Evolutionary conservation across 164 flowering plant species (phyloP).

Genomic region (Tinospora cordifolia): DNA sequence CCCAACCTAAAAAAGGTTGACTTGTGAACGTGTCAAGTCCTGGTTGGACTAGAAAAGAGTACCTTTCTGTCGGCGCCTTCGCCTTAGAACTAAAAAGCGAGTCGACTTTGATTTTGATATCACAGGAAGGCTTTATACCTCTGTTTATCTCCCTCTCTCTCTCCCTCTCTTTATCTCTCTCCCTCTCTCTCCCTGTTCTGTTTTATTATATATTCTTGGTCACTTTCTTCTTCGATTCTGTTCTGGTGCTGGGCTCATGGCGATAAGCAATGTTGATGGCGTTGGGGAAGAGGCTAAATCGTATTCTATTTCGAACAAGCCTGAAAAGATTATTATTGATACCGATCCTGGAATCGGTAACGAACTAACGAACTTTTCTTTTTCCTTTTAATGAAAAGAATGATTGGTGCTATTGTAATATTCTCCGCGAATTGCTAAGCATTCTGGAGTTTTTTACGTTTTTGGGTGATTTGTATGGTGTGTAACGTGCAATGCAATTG

Average conservation of each 20-base stretch:
- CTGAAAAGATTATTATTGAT: constrained; percentile 69
- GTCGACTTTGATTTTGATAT: background rate
- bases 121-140: no score
- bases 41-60: no score
- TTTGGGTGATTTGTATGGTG: no score
- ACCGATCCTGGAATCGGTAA: constrained; percentile 93
- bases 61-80: no score
- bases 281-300: background rate
- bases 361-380: no score
- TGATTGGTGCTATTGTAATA: no score
- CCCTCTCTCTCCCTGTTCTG: background rate
- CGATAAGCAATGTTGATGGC: constrained; percentile 8
- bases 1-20: no score
- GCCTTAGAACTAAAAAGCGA: background rate
- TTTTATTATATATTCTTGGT: background rate
- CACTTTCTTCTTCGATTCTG: background rate
- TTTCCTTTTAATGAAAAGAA: constrained; percentile 2
- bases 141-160: background rate
- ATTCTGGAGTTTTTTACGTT: no score
- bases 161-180: background rate
- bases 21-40: no score
- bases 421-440: no score
- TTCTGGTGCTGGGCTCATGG: background rate
- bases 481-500: no score
- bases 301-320: constrained; percentile 3